Base-by-base conservation (phyloP, 2,329 filamentous ascomycete species). In the Paraconiothyrium brasiliense region DNA sequence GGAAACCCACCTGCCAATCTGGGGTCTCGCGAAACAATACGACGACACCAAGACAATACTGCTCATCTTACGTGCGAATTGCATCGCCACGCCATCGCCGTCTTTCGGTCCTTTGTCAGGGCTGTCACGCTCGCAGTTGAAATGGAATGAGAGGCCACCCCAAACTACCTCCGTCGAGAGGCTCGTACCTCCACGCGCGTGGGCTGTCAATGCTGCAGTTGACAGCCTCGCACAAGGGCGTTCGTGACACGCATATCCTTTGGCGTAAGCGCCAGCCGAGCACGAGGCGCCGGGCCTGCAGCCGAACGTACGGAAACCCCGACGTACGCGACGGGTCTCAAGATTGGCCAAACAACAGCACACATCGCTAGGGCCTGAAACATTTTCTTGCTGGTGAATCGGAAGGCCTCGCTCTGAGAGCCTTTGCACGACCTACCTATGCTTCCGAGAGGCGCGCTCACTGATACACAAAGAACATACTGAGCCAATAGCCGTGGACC, bases 1-100 rank as follows among this genome's bases (percentile, higher is more conserved):
- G 41, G 7, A 32, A 9, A 47, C 57, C 49, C 58, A 59, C 58
- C 58, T 59, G 50, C 58, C 58, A 49, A 47, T 50, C 46, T 43
- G 43, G 58, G 58, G 6, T 16, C 1, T 41, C 34, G 32, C 57
- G 34, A 54, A 30, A 54, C 27, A 34, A 37, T 32, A 34, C 43
- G 34, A 39, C 20, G n/a, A 44, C 27, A 32, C 30, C 43, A 46
- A 59, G 48, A 39, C 39, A 43, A 37, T 37, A 24, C 35, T 32
- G 50, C 10, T 50, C 34, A 48, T 54, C 58, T 55, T 44, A 34
- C 35, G 22, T 20, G 39, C 54, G 20, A 14, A 14, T n/a, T 14
- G 13, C 37, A 20, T n/a, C 24, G n/a, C 30, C 49, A 54, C 49
- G 20, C 49, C 57, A 54, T 47, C 14, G 46, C 30, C 22, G 10